phyloP scores from a whole-genome alignment of 164 flowering plant species.

The Cinnamomum micranthum region DNA sequence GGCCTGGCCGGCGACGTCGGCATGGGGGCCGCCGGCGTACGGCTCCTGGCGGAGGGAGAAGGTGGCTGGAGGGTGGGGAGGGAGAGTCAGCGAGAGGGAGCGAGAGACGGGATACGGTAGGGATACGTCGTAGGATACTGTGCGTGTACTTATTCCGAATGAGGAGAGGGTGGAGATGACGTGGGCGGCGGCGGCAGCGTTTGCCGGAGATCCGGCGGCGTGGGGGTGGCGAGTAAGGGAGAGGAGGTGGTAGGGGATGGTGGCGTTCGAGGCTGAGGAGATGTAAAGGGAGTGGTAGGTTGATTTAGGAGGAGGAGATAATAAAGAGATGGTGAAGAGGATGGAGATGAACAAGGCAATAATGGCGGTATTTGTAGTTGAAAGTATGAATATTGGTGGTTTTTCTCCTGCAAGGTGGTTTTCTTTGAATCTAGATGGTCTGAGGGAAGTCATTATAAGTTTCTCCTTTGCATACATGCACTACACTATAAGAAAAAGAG shows the following conservation, averaged over 20 bases:
- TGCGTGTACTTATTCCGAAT: conserved; percentile 30
- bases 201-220: conserved; percentile 55
- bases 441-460: not conserved
- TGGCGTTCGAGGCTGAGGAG: conserved; percentile 43
- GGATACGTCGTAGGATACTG: conserved; percentile 42
- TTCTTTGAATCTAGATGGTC: not conserved
- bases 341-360: conserved; percentile 15
- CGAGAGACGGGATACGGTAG: conserved; percentile 53
- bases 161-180: conserved; percentile 49
- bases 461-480: not conserved
- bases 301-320: conserved; percentile 26
- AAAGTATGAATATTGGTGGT: not conserved
- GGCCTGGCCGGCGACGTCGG: conserved; percentile 45
- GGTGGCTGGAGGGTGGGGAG: conserved; percentile 17
- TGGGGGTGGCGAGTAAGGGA: conserved; percentile 65
- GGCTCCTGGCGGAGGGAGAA: conserved; percentile 50
- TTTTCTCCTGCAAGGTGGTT: not conserved
- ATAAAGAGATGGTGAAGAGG: conserved; percentile 22
- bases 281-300: conserved; percentile 39
- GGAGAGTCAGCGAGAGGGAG: conserved; percentile 32
- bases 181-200: conserved; percentile 56
- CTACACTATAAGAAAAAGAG: not conserved
- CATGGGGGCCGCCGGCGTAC: conserved; percentile 45
- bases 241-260: conserved; percentile 51
- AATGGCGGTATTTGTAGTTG: conserved; percentile 8